Conservation (phyloP, 1,139 yeast genomes). For the Pichia sp. region DNA sequence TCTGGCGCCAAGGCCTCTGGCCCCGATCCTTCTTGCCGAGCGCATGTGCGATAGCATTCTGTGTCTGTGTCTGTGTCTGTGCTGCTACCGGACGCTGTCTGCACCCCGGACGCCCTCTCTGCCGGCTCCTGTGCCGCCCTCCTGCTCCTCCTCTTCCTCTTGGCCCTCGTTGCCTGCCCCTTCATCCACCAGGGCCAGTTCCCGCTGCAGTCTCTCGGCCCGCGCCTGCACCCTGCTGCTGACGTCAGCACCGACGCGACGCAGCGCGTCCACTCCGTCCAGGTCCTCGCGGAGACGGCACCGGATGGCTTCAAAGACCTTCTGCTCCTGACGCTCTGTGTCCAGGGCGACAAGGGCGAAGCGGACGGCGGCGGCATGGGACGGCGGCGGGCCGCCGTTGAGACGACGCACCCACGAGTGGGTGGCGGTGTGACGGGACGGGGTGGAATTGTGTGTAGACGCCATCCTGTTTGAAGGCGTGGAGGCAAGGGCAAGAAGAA, state of each 20-base stretch:
- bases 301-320: constrained; percentile 6
- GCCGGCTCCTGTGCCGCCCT: too few species aligned
- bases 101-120: too few species aligned
- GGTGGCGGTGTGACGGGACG: neutral
- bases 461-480: too few species aligned
- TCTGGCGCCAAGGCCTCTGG: too few species aligned
- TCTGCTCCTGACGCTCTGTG: constrained; percentile 2
- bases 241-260: constrained; percentile 1
- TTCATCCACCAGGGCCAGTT: neutral
- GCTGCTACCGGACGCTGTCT: too few species aligned
- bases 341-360: constrained; percentile 1
- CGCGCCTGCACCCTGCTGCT: neutral
- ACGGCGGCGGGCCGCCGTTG: constrained; percentile 2
- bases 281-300: constrained; percentile 7
- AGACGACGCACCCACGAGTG: constrained; percentile 4
- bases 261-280: constrained; percentile 4
- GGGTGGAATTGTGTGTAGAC: neutral
- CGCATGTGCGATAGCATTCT: too few species aligned
- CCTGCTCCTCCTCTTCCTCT: neutral
- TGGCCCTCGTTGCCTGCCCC: too few species aligned
- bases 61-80: too few species aligned
- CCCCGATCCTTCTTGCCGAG: too few species aligned
- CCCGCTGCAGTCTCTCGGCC: constrained; percentile 2
- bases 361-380: neutral
- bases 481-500: too few species aligned